These are phyloP conservation scores for Tricladium varicosporioides DNA, from an alignment of 2,329 filamentous ascomycete species.

Conservation along the genomic window DNA sequence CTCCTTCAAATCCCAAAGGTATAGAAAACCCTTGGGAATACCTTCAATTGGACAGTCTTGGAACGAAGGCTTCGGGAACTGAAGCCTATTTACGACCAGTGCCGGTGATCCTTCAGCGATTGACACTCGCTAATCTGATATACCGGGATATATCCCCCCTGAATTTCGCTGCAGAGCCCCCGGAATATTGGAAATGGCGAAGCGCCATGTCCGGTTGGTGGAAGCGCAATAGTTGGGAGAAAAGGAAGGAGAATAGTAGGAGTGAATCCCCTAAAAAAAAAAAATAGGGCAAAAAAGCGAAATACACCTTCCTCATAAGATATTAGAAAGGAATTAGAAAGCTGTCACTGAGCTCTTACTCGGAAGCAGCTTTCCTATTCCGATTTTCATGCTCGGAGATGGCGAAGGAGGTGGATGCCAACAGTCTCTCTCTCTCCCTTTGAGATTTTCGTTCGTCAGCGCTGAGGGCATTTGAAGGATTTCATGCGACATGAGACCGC, in stretches of 20 bases:
- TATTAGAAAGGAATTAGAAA: too few species aligned
- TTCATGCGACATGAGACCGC: background rate
- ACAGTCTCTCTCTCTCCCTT: too few species aligned
- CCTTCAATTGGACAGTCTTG: too few species aligned
- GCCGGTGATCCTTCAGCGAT: background rate
- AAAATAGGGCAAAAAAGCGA: background rate
- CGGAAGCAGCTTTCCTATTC: too few species aligned
- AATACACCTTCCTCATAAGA: background rate
- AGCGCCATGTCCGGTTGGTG: background rate
- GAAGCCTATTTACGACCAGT: background rate
- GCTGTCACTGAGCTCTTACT: too few species aligned
- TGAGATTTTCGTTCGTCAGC: too few species aligned
- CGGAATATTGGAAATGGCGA: background rate
- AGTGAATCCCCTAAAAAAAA: background rate
- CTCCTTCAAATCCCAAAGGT: background rate
- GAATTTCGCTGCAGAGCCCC: background rate
- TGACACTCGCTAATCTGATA: background rate
- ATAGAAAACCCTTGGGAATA: too few species aligned
- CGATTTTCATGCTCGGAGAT: too few species aligned
- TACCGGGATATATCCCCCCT: background rate
- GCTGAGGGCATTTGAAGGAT: background rate
- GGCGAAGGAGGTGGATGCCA: too few species aligned
- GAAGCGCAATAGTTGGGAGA: background rate
- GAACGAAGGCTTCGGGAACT: background rate
- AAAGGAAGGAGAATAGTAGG: background rate